These are phyloP conservation scores for Botrytis fabae DNA, from an alignment of 2,329 filamentous ascomycete genomes.

Conservation along the genomic window DNA sequence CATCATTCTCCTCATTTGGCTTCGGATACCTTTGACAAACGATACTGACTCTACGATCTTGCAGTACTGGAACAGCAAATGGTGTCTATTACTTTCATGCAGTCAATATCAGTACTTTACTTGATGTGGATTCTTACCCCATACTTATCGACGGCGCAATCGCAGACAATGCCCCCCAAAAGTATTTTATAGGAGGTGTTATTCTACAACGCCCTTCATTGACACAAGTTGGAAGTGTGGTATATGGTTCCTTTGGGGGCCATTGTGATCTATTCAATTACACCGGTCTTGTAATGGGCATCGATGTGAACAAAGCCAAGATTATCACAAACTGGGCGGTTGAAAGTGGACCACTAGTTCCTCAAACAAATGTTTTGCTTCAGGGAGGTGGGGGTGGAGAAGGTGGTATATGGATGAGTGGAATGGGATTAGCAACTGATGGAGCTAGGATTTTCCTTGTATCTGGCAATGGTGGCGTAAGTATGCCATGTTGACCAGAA, in stretches of 20 bases:
- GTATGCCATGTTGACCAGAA: background rate
- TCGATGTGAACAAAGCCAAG: slow-evolving; percentile 43
- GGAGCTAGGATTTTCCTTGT: slow-evolving; percentile 38
- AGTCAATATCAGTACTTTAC: slow-evolving; percentile 26
- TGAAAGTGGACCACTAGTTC: slow-evolving; percentile 42
- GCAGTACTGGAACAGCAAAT: slow-evolving; percentile 21
- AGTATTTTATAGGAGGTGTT: slow-evolving; percentile 28
- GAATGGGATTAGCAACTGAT: slow-evolving; percentile 41
- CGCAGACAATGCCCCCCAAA: slow-evolving; percentile 26
- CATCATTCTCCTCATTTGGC: background rate
- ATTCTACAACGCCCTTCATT: slow-evolving; percentile 28
- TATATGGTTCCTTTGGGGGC: slow-evolving; percentile 27
- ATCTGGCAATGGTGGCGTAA: slow-evolving; percentile 39
- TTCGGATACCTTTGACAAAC: background rate
- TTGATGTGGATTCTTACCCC: slow-evolving; percentile 24
- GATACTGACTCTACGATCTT: background rate
- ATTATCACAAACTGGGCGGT: slow-evolving; percentile 41
- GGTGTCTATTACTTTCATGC: slow-evolving; percentile 31
- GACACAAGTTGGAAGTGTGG: slow-evolving; percentile 17
- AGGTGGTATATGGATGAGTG: slow-evolving; percentile 43
- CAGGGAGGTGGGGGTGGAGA: slow-evolving; percentile 42
- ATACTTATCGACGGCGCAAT: slow-evolving; percentile 26
- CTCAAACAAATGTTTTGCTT: slow-evolving; percentile 37
- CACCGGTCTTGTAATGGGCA: slow-evolving; percentile 47
- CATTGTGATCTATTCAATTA: slow-evolving; percentile 31